These are phyloP conservation scores for Camelina sativa DNA, from an alignment of 345 rosid species.

Conservation along the genomic window DNA sequence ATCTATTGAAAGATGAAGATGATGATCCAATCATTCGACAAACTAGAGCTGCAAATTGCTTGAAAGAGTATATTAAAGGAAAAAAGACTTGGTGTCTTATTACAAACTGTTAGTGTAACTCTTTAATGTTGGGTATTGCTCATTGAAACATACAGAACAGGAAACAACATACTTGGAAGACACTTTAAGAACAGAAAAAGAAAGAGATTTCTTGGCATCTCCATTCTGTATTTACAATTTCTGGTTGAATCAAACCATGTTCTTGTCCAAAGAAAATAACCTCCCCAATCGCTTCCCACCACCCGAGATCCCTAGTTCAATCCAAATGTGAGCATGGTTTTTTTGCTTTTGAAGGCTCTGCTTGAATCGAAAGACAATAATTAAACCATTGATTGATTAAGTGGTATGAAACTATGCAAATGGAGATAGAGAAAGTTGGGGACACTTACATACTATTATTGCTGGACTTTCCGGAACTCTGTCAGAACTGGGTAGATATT, in stretches of 20 bases:
- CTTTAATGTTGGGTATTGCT: conserved; percentile 17
- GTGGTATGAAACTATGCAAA: neutral
- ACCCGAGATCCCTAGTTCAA: conserved; percentile 33
- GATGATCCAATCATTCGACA: neutral
- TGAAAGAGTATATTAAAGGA: conserved; percentile 17
- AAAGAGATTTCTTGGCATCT: conserved; percentile 26
- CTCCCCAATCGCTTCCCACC: conserved; percentile 32
- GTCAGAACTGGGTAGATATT: conserved; percentile 87
- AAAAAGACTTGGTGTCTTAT: conserved; percentile 29
- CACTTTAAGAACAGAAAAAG: neutral
- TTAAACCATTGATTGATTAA: conserved; percentile 5
- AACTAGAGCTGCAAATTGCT: conserved; percentile 2
- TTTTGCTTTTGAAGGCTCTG: conserved; percentile 26
- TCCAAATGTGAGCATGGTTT: conserved; percentile 22
- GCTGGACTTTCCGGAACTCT: conserved; percentile 57
- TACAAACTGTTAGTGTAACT: conserved; percentile 20
- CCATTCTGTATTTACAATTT: conserved; percentile 42
- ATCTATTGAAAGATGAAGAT: neutral
- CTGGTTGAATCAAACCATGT: conserved; percentile 27
- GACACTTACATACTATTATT: conserved; percentile 33
- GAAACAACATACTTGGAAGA: conserved; percentile 26
- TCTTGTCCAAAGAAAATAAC: conserved; percentile 25
- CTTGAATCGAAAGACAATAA: conserved; percentile 7
- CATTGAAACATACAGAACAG: conserved; percentile 30
- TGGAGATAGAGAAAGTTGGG: neutral